Evolutionary conservation across 805 yeast species (phyloP).

Genomic region (Ogataea glucozyma): DNA sequence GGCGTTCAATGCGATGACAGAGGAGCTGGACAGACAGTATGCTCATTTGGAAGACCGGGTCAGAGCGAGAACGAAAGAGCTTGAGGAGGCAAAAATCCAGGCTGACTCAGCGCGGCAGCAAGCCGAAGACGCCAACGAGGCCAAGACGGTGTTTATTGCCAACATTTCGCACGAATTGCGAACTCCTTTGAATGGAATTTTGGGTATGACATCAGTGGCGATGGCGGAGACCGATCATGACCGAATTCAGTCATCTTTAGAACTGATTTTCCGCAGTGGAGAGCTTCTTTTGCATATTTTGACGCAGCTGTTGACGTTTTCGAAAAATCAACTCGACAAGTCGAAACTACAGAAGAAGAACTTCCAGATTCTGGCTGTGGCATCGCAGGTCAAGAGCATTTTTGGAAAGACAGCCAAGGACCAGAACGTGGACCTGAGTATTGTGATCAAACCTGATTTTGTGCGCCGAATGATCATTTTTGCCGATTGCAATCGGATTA

Average conservation of each 20-base stretch:
- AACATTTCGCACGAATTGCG: conserved; percentile 92
- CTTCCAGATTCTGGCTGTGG: conserved; percentile 77
- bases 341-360: conserved; percentile 81
- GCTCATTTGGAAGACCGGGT: conserved; percentile 86
- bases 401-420: conserved; percentile 79
- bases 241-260: conserved; percentile 72
- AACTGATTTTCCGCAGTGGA: conserved; percentile 86
- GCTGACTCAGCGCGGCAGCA: conserved; percentile 49
- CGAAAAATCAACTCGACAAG: conserved; percentile 86
- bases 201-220: conserved; percentile 94
- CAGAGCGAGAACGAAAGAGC: conserved; percentile 77
- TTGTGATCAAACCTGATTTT: conserved; percentile 61
- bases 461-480: conserved; percentile 63
- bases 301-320: conserved; percentile 87
- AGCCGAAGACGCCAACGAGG: conserved; percentile 89
- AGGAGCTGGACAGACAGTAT: conserved; percentile 82
- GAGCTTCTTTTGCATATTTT: conserved; percentile 84
- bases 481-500: conserved; percentile 89
- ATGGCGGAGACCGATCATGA: conserved; percentile 77
- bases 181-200: conserved; percentile 93
- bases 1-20: conserved; percentile 89
- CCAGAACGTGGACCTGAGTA: conserved; percentile 67
- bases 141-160: conserved; percentile 91
- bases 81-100: conserved; percentile 82
- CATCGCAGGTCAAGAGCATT: conserved; percentile 81